Evolutionary conservation across 805 yeast genomes (phyloP).

Genomic region (Kodamaea restingae): DNA sequence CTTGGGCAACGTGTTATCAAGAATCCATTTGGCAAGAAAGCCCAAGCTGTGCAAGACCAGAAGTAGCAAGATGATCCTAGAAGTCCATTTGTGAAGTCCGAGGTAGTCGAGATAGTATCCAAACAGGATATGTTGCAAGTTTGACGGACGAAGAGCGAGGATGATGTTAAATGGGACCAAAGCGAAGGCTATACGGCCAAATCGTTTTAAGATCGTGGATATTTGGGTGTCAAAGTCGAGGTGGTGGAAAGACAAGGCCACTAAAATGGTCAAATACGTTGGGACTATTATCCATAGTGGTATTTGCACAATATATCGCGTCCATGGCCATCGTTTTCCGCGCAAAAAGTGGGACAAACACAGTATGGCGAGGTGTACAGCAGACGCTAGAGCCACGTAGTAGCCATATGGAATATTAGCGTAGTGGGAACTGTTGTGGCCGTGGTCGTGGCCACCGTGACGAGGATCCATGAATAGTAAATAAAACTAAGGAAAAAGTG

Average conservation of each 20-base stretch:
- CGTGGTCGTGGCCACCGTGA: constrained; percentile 1
- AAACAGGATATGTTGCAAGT: constrained; percentile 14
- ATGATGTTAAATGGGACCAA: constrained; percentile 56
- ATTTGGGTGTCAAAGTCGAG: constrained; percentile 21
- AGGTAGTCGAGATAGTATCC: constrained; percentile 53
- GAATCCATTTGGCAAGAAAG: constrained; percentile 47
- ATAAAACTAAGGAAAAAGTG: background rate
- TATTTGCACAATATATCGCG: constrained; percentile 21
- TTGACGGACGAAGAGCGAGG: constrained; percentile 53
- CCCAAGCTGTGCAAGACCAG: constrained; percentile 51
- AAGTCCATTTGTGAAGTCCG: constrained; percentile 66
- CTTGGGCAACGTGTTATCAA: constrained; percentile 31
- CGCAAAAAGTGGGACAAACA: constrained; percentile 29
- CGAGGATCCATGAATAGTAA: background rate
- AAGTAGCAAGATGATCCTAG: constrained; percentile 49
- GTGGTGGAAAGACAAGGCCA: constrained; percentile 30
- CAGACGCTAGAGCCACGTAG: constrained; percentile 40
- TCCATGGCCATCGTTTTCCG: constrained; percentile 31
- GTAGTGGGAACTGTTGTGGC: constrained; percentile 30
- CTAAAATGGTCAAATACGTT: constrained; percentile 30
- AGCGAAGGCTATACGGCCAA: constrained; percentile 59
- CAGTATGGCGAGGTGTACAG: constrained; percentile 36
- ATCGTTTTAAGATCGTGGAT: constrained; percentile 46
- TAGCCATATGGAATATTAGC: constrained; percentile 63
- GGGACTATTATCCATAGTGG: constrained; percentile 34